Base-by-base conservation (phyloP, 2,329 filamentous ascomycete species). In the Acephala macrosclerotiorum region DNA sequence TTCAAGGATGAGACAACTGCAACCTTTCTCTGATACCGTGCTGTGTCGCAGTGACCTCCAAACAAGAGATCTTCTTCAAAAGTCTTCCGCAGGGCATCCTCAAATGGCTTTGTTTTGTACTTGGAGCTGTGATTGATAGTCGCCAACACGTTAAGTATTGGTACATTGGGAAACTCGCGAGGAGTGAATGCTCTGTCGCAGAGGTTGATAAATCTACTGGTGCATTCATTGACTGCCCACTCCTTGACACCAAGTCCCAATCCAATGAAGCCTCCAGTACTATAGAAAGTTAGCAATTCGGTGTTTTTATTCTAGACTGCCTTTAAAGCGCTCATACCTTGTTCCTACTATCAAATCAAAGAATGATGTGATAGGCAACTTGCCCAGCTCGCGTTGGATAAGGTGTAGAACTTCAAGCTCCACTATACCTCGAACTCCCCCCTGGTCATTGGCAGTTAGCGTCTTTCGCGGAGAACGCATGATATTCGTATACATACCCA, bases 1-100 rank as follows among this genome's bases (percentile, higher is more conserved):
- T 75, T 76, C 53, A 78, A 78, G 0, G 81, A 78, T 12, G 81
- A 72, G n/a, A 79, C 81, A 11, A 84, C 74, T 1, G 79, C 81
- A 8, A 83, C 81, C 58, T 80, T 75, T 40, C 72, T 63, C 61
- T 75, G 64, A 47, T 66, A 68, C n/a, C n/a, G n/a, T 18, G 45
- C 57, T 16, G 56, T 60, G 49, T 57, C 57, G 45, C 49, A 53
- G 1, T 22, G 25, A 2, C 77, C 77, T 18, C 79, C 79, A 55
- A 82, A 81, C 0, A 81, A 70, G 18, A 76, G 70, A 4, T 77
- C 74, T 16, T 77, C 74, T 8, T 72, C 74, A 61, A 81, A 82
- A 2, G 77, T 68, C 16, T 66, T 56, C 18, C 70, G 71, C 3
- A 81, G 64, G 1, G 73, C 77, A 14, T 76, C 73, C 61, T 80